These are phyloP conservation scores for Laburnicola sp. DNA, from an alignment of 2,329 filamentous ascomycete genomes.

Conservation along the genomic window DNA sequence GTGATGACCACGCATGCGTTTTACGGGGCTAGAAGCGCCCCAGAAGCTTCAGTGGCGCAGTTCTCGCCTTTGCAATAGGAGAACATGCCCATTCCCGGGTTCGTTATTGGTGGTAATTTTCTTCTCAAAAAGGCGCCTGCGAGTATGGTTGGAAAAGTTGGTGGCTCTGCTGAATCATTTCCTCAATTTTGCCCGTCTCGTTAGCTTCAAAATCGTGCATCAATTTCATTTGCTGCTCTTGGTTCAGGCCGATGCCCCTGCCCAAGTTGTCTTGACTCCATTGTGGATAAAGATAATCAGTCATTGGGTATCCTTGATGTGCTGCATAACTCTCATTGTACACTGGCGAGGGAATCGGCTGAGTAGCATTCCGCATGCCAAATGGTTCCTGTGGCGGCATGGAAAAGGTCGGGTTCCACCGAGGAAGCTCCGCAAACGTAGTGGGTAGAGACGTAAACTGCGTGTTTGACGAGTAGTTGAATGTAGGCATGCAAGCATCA, in stretches of 20 bases:
- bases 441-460: conserved; percentile 41
- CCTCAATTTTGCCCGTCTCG: conserved; percentile 45
- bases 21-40: too few relatives aligned
- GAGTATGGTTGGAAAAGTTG: conserved; percentile 39
- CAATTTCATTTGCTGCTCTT: conserved; percentile 79
- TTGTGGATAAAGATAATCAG: conserved; percentile 57
- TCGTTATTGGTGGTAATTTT: not conserved
- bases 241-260: conserved; percentile 60
- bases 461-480: conserved; percentile 32
- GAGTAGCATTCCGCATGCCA: conserved; percentile 25
- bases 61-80: too few relatives aligned
- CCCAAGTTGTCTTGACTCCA: conserved; percentile 53
- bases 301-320: conserved; percentile 41
- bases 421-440: conserved; percentile 42
- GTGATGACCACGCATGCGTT: too few relatives aligned
- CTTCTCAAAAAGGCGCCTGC: conserved; percentile 31
- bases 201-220: conserved; percentile 75
- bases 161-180: conserved; percentile 48
- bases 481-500: conserved; percentile 33
- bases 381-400: conserved; percentile 38
- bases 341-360: conserved; percentile 32
- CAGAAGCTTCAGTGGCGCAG: too few relatives aligned
- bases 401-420: conserved; percentile 43
- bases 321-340: conserved; percentile 43
- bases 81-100: not conserved